Evolutionary conservation across 768 basidiomycete genomes (phyloP).

Genomic region (Mycena metata): DNA sequence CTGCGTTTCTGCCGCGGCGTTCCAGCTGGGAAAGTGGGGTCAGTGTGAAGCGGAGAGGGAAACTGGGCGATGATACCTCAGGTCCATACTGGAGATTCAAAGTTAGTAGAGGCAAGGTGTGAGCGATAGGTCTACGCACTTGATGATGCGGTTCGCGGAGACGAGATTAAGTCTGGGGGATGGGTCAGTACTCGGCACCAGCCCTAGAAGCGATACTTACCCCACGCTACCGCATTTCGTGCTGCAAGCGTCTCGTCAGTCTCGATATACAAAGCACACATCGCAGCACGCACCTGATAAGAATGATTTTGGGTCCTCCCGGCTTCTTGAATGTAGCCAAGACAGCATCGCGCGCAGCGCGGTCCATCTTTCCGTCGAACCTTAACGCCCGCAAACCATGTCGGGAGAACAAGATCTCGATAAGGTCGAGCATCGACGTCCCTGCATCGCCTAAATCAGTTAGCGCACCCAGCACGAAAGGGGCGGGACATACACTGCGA

Average conservation of each 20-base stretch:
- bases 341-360: conserved; percentile 61
- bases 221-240: conserved; percentile 81
- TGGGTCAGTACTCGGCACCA: background rate
- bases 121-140: conserved; percentile 54
- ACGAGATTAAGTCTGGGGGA: conserved; percentile 65
- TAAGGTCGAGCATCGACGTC: conserved; percentile 79
- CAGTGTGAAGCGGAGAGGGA: background rate
- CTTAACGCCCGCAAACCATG: conserved; percentile 70
- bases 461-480: background rate
- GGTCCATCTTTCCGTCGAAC: conserved; percentile 80
- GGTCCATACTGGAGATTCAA: conserved; percentile 65
- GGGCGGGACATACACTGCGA: conserved; percentile 69
- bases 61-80: conserved; percentile 51
- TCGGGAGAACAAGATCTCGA: conserved; percentile 71
- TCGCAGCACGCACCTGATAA: conserved; percentile 66
- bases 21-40: conserved; percentile 58
- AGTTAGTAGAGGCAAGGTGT: background rate
- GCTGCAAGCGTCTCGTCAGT: conserved; percentile 44
- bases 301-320: conserved; percentile 72
- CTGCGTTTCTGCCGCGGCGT: conserved; percentile 78
- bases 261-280: background rate
- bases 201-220: conserved; percentile 35
- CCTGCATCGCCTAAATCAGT: conserved; percentile 53
- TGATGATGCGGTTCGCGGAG: conserved; percentile 77
- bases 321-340: conserved; percentile 66